Evolutionary conservation across 371 early-diverging fungal genomes (phyloP).

Genomic region (Spraguea lophii): DNA sequence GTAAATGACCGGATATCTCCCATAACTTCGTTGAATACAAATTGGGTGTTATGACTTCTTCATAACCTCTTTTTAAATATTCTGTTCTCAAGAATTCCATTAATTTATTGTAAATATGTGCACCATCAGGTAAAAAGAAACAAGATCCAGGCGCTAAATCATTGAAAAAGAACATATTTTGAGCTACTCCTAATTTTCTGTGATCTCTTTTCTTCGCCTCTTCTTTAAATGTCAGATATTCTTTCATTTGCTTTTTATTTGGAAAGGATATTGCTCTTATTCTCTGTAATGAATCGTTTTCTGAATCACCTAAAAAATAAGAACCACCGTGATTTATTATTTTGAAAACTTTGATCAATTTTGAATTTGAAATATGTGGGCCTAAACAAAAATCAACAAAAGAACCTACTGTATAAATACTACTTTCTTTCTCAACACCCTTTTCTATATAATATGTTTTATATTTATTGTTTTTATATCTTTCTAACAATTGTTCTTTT

Average conservation of each 20-base stretch:
- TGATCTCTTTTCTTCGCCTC: slow-evolving; percentile 92
- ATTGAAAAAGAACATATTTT: slow-evolving; percentile 84
- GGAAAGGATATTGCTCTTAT: slow-evolving; percentile 97
- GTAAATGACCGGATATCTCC: slow-evolving; percentile 92
- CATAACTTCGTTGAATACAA: slow-evolving; percentile 81
- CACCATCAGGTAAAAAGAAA: slow-evolving; percentile 87
- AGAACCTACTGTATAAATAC: slow-evolving; percentile 89
- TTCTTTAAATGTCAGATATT: slow-evolving; percentile 71
- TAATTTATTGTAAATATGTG: slow-evolving; percentile 75
- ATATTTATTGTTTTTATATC: slow-evolving; percentile 59
- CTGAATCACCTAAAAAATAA: slow-evolving; percentile 87
- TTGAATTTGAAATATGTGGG: slow-evolving; percentile 85
- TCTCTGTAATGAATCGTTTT: slow-evolving; percentile 84
- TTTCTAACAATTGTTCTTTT: slow-evolving; percentile 73
- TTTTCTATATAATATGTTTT: slow-evolving; percentile 26
- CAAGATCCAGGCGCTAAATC: slow-evolving; percentile 77
- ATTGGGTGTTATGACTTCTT: slow-evolving; percentile 86
- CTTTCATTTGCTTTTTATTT: slow-evolving; percentile 69
- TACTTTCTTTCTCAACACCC: slow-evolving; percentile 68
- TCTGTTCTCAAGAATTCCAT: slow-evolving; percentile 69
- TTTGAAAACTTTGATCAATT: slow-evolving; percentile 70
- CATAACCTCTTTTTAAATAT: slow-evolving; percentile 65
- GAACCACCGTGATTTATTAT: slow-evolving; percentile 74
- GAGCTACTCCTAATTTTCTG: slow-evolving; percentile 66
- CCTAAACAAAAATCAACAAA: slow-evolving; percentile 93